Base-by-base conservation (phyloP, 257 asterid species). In the Solanum appendiculatum region DNA sequence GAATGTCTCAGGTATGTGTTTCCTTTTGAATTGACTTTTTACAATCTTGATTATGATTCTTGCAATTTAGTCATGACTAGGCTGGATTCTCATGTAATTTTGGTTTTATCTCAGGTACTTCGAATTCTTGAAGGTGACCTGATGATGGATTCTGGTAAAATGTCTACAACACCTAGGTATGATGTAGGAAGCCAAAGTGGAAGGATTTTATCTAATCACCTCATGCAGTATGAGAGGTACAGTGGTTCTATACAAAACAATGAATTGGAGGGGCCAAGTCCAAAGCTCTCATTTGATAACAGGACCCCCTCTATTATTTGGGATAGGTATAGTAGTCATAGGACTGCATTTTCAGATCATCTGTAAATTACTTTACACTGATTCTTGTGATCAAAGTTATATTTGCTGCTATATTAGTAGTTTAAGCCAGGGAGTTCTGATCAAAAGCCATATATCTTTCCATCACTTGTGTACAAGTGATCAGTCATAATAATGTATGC, bases 61-160 rank as follows among this genome's bases (percentile, higher is more conserved):
- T 82, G 72, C 46, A 82, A 82, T 27, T 18, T 20, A 46, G 68
- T 83, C 51, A 56, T 18, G 64, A 36, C 34, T 21, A 60, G 5
- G 70, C 75, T 7, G 68, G 40, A 58, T 86, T 40, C 80, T 84
- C 29, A 25, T 40, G 44, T 46, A 36, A 15, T 7, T 36, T 81
- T 81, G 40, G 58, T 37, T 63, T n/a, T 29, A 16, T 37, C 40
- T 83, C 34, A 96, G 99, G 98, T 95, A 88, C 94, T 96, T 51
- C 91, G 97, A 81, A 91, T 95, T 88, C 97, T 97, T 8, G 98
- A 97, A 89, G 98, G 99, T 25, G 98, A 95, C 37, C 86, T 91
- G 14, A 86, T 90, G 1, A 92, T 90, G 94, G 98, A 94, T 82
- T 92, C 94, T 1, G 89, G 94, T 78, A 92, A 86, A 60, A 87